Evolutionary conservation across 208 protist species (phyloP).

Genomic region (Acanthamoeba healyi): DNA sequence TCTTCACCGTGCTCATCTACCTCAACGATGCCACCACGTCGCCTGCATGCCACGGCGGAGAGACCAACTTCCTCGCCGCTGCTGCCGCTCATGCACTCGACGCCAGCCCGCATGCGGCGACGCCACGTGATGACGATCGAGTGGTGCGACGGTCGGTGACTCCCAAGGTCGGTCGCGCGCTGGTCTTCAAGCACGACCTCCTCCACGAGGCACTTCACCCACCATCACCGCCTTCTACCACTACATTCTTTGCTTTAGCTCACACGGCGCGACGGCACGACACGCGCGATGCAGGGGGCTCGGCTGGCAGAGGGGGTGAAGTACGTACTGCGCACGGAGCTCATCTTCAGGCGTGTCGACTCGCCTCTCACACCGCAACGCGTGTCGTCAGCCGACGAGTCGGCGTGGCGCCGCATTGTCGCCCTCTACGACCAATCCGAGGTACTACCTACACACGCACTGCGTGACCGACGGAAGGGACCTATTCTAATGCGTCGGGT

Average conservation of each 20-base stretch:
- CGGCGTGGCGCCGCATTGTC: neutral
- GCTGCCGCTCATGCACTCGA: neutral
- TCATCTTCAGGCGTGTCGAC: slow-evolving; percentile 11
- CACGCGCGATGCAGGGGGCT: too few relatives aligned
- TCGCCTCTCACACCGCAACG: neutral
- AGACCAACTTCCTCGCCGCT: slow-evolving; percentile 3
- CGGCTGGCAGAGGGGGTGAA: slow-evolving; percentile 4
- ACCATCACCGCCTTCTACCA: neutral
- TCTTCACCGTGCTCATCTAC: slow-evolving; percentile 29
- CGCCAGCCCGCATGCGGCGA: neutral
- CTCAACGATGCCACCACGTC: slow-evolving; percentile 34
- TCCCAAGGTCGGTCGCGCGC: slow-evolving; percentile 60
- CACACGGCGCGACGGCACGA: neutral
- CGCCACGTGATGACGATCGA: neutral
- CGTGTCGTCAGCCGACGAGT: neutral
- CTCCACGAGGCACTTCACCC: slow-evolving; percentile 26
- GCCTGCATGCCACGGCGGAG: neutral
- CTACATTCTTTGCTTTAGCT: neutral
- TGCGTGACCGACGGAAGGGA: too few relatives aligned
- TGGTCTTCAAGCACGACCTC: slow-evolving; percentile 69
- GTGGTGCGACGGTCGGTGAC: neutral
- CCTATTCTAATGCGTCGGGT: too few relatives aligned
- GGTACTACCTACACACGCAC: neutral
- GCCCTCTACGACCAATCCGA: slow-evolving; percentile 6
- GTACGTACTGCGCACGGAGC: slow-evolving; percentile 8